Evolutionary conservation across 2,329 filamentous ascomycete genomes (phyloP).

Genomic region (Mycogone perniciosa): DNA sequence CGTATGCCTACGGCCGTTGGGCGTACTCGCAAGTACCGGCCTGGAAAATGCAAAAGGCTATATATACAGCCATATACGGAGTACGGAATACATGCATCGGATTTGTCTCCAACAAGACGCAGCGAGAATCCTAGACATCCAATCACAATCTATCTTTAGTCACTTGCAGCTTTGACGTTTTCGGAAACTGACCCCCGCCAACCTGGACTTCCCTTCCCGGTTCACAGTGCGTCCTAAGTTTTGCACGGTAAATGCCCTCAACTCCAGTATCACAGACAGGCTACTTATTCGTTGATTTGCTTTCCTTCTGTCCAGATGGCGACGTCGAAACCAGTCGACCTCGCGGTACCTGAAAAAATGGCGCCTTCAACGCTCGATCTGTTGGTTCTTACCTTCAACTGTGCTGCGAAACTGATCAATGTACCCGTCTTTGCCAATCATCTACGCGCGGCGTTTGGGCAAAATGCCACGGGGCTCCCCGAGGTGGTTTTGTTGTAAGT

Average conservation of each 20-base stretch:
- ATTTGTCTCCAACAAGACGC: too few species aligned
- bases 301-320: not conserved
- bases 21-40: not conserved
- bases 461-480: constrained; percentile 41
- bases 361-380: constrained; percentile 53
- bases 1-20: constrained; percentile 1
- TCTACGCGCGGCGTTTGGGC: constrained; percentile 54
- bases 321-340: not conserved
- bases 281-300: not conserved
- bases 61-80: not conserved
- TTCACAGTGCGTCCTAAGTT: not conserved
- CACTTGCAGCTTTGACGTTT: not conserved
- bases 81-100: too few species aligned
- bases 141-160: too few species aligned
- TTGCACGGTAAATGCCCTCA: not conserved
- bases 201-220: not conserved
- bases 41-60: not conserved
- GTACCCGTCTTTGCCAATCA: constrained; percentile 64
- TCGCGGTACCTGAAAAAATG: constrained; percentile 20
- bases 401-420: constrained; percentile 65
- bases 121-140: too few species aligned
- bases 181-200: not conserved
- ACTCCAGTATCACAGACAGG: too few species aligned
- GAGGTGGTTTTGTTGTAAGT: constrained; percentile 54
- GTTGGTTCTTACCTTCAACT: constrained; percentile 86